phyloP scores from a whole-genome alignment of 257 asterid genomes.

The Gentiana straminea region DNA sequence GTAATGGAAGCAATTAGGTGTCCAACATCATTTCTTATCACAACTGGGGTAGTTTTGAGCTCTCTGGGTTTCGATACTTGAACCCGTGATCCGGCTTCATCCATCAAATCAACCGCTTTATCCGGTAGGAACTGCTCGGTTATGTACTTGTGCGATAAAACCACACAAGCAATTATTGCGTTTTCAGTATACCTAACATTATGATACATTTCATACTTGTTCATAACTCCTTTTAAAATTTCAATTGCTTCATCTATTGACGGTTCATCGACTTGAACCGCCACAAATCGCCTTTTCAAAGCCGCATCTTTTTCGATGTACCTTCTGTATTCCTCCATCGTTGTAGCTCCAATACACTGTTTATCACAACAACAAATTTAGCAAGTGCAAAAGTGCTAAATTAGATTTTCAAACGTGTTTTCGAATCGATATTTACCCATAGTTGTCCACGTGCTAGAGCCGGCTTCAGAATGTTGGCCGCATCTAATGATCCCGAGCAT shows the following conservation, averaged over 20 bases:
- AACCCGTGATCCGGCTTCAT: constrained; percentile 33
- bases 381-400: no score
- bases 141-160: constrained; percentile 36
- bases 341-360: constrained; percentile 62
- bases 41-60: not conserved
- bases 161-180: constrained; percentile 33
- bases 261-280: constrained; percentile 37
- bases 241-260: constrained; percentile 28
- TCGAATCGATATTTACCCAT: constrained; percentile 8
- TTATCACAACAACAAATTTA: no score
- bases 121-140: constrained; percentile 23
- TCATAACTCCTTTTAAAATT: constrained; percentile 23
- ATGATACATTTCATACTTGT: constrained; percentile 32
- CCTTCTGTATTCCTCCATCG: constrained; percentile 40
- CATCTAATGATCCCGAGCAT: constrained; percentile 27
- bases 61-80: not conserved
- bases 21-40: constrained; percentile 24
- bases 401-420: not conserved
- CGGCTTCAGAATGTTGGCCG: constrained; percentile 32
- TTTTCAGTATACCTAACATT: constrained; percentile 24
- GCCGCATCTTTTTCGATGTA: constrained; percentile 48
- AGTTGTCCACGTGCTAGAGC: constrained; percentile 34
- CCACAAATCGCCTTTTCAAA: constrained; percentile 36
- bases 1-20: constrained; percentile 28
- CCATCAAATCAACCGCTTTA: constrained; percentile 46